phyloP scores from a whole-genome alignment of 139 green algal species.

The Chlorella ohadii region DNA sequence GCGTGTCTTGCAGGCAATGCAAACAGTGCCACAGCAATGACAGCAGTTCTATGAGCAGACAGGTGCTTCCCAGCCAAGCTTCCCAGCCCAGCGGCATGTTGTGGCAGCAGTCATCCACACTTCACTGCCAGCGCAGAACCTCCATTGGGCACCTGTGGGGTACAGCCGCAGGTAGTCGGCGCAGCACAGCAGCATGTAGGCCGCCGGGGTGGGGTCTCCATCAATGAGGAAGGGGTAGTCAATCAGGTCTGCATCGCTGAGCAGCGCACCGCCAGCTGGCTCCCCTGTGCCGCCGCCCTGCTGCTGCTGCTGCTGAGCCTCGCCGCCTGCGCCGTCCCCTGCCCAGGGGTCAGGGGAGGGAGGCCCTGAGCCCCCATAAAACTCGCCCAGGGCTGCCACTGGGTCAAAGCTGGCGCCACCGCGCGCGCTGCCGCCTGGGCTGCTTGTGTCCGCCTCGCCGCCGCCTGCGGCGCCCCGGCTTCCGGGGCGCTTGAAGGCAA shows the following conservation, averaged over 20 bases:
- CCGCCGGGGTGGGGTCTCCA: constrained; percentile 12
- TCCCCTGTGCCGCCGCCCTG: neutral
- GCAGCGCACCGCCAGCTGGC: neutral
- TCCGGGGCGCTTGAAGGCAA: constrained; percentile 5
- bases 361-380: constrained; percentile 6
- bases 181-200: constrained; percentile 46
- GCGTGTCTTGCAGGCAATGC: too few relatives aligned
- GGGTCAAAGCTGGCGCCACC: neutral
- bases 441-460: neutral
- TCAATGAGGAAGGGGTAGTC: constrained; percentile 43
- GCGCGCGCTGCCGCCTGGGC: neutral
- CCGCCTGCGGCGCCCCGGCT: neutral
- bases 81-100: too few relatives aligned
- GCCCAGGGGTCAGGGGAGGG: neutral
- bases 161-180: constrained; percentile 54
- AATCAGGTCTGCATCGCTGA: constrained; percentile 8
- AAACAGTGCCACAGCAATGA: too few relatives aligned
- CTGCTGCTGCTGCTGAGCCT: neutral
- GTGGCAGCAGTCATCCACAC: too few relatives aligned
- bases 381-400: constrained; percentile 7
- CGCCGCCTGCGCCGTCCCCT: neutral
- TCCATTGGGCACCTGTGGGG: neutral
- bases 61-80: too few relatives aligned
- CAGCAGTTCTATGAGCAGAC: too few relatives aligned
- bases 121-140: too few relatives aligned